A percentile compares a stretch with the other conserved stretches of the same genome.
These are phyloP conservation scores for Thalassiosira ordinaria DNA, from an alignment of 352 stramenopile species.

Conservation along the genomic window DNA sequence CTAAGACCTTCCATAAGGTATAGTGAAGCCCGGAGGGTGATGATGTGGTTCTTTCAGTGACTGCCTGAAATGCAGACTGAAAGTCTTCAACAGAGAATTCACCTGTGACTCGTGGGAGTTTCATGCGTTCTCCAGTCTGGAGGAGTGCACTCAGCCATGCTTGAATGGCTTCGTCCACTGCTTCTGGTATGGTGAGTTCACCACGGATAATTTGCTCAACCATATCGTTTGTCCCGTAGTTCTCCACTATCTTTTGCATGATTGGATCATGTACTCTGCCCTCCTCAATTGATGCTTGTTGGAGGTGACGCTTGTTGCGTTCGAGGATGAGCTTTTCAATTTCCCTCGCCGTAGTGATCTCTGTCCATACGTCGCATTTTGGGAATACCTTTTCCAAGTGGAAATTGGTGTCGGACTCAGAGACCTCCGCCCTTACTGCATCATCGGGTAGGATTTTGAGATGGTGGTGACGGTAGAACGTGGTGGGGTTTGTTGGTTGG, in stretches of 20 bases:
- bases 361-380: background rate
- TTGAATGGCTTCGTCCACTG: conserved; percentile 2
- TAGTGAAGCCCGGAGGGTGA: background rate
- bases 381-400: background rate
- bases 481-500: background rate
- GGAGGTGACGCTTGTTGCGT: background rate
- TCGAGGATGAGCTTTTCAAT: background rate
- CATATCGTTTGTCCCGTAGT: background rate
- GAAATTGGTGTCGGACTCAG: background rate
- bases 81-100: background rate
- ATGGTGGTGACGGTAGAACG: conserved; percentile 1
- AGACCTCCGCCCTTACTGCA: background rate
- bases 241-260: background rate
- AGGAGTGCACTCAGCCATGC: background rate
- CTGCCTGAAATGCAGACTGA: background rate
- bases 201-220: too few relatives aligned
- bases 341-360: background rate
- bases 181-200: background rate
- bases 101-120: background rate
- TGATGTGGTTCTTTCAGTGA: background rate
- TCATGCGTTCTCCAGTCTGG: background rate
- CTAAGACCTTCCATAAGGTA: background rate
- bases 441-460: conserved; percentile 12
- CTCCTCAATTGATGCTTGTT: background rate
- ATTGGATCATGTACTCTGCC: background rate